phyloP scores from a whole-genome alignment of 371 early-diverging fungal species.

The Coemansia sp. region DNA sequence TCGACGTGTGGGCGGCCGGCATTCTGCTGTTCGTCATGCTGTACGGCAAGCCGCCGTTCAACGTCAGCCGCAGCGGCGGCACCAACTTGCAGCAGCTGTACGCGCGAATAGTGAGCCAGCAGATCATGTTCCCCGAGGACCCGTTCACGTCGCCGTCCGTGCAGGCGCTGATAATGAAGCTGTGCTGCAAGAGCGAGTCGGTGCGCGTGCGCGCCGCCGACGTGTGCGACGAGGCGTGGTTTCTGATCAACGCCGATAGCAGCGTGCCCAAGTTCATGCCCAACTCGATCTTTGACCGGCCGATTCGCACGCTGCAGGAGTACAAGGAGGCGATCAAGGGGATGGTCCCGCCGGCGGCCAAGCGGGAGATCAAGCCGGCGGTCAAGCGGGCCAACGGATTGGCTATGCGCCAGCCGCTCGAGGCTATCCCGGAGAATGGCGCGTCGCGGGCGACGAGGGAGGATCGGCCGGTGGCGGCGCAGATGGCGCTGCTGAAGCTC shows the following conservation, averaged over 20 bases:
- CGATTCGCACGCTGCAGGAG: conserved; percentile 38
- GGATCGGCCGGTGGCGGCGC: conserved; percentile 14
- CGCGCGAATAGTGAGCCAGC: conserved; percentile 70
- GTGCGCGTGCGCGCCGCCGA: conserved; percentile 24
- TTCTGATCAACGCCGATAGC: conserved; percentile 15
- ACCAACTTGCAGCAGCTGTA: conserved; percentile 37
- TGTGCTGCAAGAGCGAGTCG: conserved; percentile 69
- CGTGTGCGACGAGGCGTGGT: conserved; percentile 33
- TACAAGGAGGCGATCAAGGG: conserved; percentile 8
- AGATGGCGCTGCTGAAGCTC: not conserved
- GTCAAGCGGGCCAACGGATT: not conserved
- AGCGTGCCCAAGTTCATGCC: conserved; percentile 29
- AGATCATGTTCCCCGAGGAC: conserved; percentile 77
- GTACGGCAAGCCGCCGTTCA: conserved; percentile 96
- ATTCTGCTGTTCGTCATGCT: conserved; percentile 93
- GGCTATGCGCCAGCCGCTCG: conserved; percentile 27
- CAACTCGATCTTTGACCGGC: conserved; percentile 32
- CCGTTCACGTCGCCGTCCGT: conserved; percentile 69
- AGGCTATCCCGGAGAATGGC: conserved; percentile 37
- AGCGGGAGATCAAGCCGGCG: not conserved
- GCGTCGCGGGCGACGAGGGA: conserved; percentile 32
- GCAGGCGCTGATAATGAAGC: conserved; percentile 69
- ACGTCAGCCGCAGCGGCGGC: conserved; percentile 36
- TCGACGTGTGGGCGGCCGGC: conserved; percentile 98
- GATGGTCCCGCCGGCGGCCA: not conserved